phyloP scores from a whole-genome alignment of 1,284 basidiomycete genomes.

The Wolfiporia cocos region DNA sequence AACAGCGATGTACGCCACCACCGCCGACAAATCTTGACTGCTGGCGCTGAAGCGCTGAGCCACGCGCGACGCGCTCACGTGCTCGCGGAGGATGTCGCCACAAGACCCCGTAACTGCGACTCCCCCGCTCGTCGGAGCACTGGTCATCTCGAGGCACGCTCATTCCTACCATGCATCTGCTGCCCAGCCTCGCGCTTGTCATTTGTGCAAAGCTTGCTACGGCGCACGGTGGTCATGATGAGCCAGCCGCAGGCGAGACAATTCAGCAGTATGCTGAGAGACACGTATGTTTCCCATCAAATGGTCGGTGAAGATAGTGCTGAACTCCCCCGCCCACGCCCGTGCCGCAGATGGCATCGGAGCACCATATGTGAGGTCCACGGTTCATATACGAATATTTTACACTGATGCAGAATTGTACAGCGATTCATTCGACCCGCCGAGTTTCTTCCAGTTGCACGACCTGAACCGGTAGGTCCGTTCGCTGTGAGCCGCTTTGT shows the following conservation, averaged over 20 bases:
- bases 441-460: conserved; percentile 85
- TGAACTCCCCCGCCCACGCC: not conserved
- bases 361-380: conserved; percentile 74
- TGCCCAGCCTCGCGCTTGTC: conserved; percentile 32
- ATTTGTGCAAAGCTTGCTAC: conserved; percentile 19
- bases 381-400: not conserved
- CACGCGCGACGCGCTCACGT: not conserved
- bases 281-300: conserved; percentile 42
- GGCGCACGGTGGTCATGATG: conserved; percentile 23
- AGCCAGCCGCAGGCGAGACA: conserved; percentile 22
- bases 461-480: conserved; percentile 74
- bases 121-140: too few relatives aligned
- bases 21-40: not conserved
- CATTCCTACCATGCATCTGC: conserved; percentile 21
- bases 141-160: too few relatives aligned
- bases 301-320: conserved; percentile 7
- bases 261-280: conserved; percentile 49
- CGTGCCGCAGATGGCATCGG: conserved; percentile 63
- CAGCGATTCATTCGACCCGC: conserved; percentile 74
- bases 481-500: not conserved
- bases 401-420: conserved; percentile 4
- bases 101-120: not conserved
- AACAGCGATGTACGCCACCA: not conserved
- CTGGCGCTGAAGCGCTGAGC: not conserved
- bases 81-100: too few relatives aligned